phyloP scores from a whole-genome alignment of 139 green algal genomes.

The Tetraselmis striata region DNA sequence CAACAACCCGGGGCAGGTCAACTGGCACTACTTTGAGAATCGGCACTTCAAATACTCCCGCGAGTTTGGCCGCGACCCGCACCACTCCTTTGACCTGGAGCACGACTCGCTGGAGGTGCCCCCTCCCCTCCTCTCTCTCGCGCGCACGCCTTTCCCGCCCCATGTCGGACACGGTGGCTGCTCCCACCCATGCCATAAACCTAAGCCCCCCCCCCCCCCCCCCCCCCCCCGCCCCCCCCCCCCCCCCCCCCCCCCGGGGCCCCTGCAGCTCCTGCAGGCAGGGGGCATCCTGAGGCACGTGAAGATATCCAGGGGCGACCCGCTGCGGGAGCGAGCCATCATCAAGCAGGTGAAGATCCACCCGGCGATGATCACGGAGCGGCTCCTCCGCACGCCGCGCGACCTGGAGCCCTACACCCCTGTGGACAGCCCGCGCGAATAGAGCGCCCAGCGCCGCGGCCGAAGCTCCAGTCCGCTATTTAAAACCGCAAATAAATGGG shows the following conservation, averaged over 20 bases:
- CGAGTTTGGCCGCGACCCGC: slow-evolving; percentile 15
- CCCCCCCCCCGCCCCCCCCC: too few relatives aligned
- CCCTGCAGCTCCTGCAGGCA: neutral
- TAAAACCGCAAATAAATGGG: too few relatives aligned
- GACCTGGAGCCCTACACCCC: neutral
- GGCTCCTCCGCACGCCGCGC: neutral
- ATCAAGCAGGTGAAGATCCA: neutral
- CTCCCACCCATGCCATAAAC: too few relatives aligned
- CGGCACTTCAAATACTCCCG: slow-evolving; percentile 7
- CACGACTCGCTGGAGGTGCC: slow-evolving; percentile 10
- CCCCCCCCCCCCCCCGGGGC: too few relatives aligned
- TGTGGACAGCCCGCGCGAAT: neutral
- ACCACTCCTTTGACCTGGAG: slow-evolving; percentile 23
- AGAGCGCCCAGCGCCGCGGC: neutral
- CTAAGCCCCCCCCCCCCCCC: too few relatives aligned
- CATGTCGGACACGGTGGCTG: too few relatives aligned
- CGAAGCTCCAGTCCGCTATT: neutral
- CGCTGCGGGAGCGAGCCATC: neutral
- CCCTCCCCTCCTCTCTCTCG: too few relatives aligned
- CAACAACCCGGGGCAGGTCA: neutral
- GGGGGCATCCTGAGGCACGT: neutral
- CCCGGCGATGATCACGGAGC: neutral
- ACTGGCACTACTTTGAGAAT: slow-evolving; percentile 24
- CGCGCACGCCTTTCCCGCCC: too few relatives aligned
- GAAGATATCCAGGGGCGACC: neutral